Evolutionary conservation across 2,329 filamentous ascomycete species (phyloP).

Genomic region (Thielaviopsis euricoi): DNA sequence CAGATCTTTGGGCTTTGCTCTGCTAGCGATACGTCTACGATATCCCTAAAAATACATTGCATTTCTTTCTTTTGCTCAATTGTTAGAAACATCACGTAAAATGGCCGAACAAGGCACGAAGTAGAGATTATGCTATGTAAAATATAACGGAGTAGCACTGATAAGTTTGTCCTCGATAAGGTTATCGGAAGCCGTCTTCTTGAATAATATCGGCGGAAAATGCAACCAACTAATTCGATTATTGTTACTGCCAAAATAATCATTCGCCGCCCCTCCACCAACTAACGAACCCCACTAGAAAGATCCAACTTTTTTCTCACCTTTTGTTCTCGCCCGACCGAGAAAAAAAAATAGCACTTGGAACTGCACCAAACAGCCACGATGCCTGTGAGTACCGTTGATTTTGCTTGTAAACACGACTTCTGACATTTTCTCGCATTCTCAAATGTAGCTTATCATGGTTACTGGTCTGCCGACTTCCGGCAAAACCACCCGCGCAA

Average conservation of each 20-base stretch:
- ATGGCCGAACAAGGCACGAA: too few species aligned
- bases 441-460: conserved; percentile 41
- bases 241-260: conserved; percentile 1
- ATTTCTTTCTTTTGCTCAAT: not conserved
- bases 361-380: not conserved
- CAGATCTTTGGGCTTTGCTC: not conserved
- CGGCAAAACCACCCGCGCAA: conserved; percentile 49
- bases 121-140: not conserved
- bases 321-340: too few species aligned
- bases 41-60: not conserved
- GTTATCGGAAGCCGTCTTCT: not conserved
- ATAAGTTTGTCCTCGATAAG: not conserved
- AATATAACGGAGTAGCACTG: not conserved
- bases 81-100: too few species aligned
- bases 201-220: not conserved
- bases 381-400: conserved; percentile 5
- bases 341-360: not conserved
- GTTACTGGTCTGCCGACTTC: conserved; percentile 51
- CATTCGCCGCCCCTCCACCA: conserved; percentile 2
- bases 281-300: not conserved
- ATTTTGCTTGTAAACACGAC: not conserved
- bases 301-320: not conserved
- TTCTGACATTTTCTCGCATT: not conserved
- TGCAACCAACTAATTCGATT: too few species aligned
- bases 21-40: not conserved